phyloP scores from a whole-genome alignment of 495 filamentous ascomycete species.

The Gamarada debralockiae region DNA sequence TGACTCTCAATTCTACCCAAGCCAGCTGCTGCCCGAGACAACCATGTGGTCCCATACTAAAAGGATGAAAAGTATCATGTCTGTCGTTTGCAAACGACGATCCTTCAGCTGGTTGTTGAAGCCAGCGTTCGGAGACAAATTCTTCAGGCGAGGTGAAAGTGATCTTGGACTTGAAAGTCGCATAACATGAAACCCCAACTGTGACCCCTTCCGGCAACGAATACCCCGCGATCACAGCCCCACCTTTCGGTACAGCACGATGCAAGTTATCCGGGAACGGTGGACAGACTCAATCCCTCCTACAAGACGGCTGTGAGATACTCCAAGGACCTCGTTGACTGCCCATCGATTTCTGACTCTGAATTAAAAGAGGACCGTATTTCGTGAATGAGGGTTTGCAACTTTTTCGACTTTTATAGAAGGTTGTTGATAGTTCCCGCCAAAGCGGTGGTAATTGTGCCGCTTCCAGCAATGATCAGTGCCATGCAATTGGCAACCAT shows the following conservation, averaged over 20 bases:
- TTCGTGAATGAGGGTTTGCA: constrained; percentile 43
- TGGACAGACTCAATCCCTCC: constrained; percentile 44
- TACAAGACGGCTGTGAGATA: constrained; percentile 55
- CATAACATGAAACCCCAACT: too few relatives aligned
- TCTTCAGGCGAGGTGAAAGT: too few relatives aligned
- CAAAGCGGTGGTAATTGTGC: constrained; percentile 51
- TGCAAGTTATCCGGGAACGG: too few relatives aligned
- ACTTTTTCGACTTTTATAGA: constrained; percentile 33
- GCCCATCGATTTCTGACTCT: constrained; percentile 45
- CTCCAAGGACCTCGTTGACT: constrained; percentile 32
- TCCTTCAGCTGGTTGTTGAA: too few relatives aligned
- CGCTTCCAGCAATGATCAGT: constrained; percentile 44
- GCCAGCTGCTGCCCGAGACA: constrained; percentile 29
- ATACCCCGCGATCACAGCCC: too few relatives aligned
- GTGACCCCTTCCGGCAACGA: too few relatives aligned
- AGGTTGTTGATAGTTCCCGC: constrained; percentile 46
- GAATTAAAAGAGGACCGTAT: constrained; percentile 45
- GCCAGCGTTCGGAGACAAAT: too few relatives aligned
- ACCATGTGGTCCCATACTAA: not conserved
- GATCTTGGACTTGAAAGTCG: too few relatives aligned
- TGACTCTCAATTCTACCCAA: constrained; percentile 46
- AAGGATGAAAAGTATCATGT: too few relatives aligned
- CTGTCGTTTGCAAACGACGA: too few relatives aligned
- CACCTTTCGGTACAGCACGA: too few relatives aligned
- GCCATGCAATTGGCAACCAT: constrained; percentile 27